A percentile compares a stretch with the other conserved stretches of the same genome.
Conservation (phyloP, 1,284 basidiomycete species). For the Naganishia sp. region DNA sequence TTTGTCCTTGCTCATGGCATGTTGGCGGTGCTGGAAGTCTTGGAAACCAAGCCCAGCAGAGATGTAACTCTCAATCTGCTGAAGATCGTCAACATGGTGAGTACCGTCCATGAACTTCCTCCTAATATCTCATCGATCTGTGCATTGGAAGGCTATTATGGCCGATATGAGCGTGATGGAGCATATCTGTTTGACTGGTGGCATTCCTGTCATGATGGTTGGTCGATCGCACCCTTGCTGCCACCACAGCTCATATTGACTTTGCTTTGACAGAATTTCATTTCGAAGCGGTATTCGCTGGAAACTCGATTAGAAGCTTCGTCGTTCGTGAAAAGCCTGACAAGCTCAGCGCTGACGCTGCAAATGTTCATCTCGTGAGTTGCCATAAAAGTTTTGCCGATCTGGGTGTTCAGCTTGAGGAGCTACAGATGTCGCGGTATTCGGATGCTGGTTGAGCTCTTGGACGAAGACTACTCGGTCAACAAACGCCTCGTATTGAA, state of each 20-base stretch:
- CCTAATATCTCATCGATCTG: conserved; percentile 9
- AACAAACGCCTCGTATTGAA: conserved; percentile 89
- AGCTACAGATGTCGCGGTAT: conserved; percentile 78
- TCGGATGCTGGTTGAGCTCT: conserved; percentile 88
- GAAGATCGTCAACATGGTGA: conserved; percentile 83
- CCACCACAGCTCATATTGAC: conserved; percentile 46
- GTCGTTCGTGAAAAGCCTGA: conserved; percentile 86
- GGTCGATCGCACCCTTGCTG: conserved; percentile 37
- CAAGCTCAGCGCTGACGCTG: conserved; percentile 85
- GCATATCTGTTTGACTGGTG: conserved; percentile 91
- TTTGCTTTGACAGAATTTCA: conserved; percentile 62
- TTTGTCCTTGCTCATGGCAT: conserved; percentile 90
- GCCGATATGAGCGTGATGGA: conserved; percentile 84
- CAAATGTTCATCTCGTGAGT: conserved; percentile 97
- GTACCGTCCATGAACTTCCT: conserved; percentile 39
- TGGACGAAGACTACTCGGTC: conserved; percentile 91
- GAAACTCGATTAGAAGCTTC: conserved; percentile 95
- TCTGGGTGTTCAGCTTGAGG: background rate
- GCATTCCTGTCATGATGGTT: conserved; percentile 90
- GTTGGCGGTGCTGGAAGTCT: conserved; percentile 86
- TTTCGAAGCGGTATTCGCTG: conserved; percentile 88
- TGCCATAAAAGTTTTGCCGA: conserved; percentile 4
- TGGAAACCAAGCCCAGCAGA: conserved; percentile 75
- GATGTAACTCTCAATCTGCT: conserved; percentile 82
- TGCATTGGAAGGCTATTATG: conserved; percentile 69